These are phyloP conservation scores for Candida parachauliodes DNA, from an alignment of 805 yeast genomes.

Conservation along the genomic window DNA sequence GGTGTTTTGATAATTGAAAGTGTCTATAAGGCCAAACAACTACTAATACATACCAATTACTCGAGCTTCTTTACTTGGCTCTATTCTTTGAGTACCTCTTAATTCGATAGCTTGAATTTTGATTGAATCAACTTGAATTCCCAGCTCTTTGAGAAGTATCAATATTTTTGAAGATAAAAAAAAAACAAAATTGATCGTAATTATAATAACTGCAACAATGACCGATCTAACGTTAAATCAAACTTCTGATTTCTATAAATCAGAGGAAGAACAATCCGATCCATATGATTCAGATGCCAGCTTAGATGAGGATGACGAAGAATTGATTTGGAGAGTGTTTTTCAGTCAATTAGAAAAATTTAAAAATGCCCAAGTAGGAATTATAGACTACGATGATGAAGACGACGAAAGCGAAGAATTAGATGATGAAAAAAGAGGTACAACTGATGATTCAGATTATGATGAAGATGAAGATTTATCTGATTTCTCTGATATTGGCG, in stretches of 20 bases:
- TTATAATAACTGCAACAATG: no score
- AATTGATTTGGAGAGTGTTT: conserved; percentile 41
- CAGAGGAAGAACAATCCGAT: background rate
- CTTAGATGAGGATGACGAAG: conserved; percentile 44
- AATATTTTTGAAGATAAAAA: no score
- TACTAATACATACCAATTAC: no score
- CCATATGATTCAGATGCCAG: conserved; percentile 28
- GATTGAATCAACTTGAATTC: conserved; percentile 64
- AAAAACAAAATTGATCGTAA: no score
- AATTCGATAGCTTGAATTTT: conserved; percentile 74
- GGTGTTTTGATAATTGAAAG: no score
- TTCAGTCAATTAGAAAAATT: conserved; percentile 23
- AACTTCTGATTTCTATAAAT: no score
- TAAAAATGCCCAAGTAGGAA: conserved; percentile 5
- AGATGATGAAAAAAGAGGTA: conserved; percentile 6
- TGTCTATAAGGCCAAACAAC: no score
- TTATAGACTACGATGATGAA: conserved; percentile 4
- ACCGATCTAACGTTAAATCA: no score
- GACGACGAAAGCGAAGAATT: conserved; percentile 6
- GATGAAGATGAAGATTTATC: conserved; percentile 18
- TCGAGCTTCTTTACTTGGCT: conserved; percentile 87
- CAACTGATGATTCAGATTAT: conserved; percentile 6
- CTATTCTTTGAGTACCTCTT: conserved; percentile 89
- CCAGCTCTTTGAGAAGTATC: conserved; percentile 73
- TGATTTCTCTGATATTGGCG: conserved; percentile 35